Percentiles rank a stretch among this genome's conserved stretches.
phyloP scores from a whole-genome alignment of 169 alveolate species.

The Plasmodium inui region DNA sequence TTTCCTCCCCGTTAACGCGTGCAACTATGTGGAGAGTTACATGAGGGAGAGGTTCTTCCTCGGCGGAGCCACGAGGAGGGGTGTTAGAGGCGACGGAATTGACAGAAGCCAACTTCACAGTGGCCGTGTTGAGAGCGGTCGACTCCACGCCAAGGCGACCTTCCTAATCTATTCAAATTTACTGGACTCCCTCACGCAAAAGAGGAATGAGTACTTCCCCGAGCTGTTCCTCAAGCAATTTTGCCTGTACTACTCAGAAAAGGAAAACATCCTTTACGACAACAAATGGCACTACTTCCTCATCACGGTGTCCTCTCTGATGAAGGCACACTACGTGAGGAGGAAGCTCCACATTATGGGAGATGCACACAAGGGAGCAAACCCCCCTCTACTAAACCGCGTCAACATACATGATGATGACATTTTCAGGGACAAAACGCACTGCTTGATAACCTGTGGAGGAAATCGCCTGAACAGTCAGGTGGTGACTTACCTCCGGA shows the following conservation, averaged over 20 bases:
- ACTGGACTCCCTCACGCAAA: conserved; percentile 28
- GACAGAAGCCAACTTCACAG: too few species aligned
- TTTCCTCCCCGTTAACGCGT: not conserved
- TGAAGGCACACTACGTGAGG: conserved; percentile 30
- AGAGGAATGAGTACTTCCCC: conserved; percentile 32
- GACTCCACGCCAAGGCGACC: not conserved
- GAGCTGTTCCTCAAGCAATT: conserved; percentile 49
- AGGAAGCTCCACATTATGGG: not conserved
- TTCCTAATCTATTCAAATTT: conserved; percentile 27
- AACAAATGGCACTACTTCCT: conserved; percentile 35
- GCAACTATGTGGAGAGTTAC: conserved; percentile 25
- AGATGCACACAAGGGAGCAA: not conserved
- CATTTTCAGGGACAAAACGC: conserved; percentile 13
- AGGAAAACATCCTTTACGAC: conserved; percentile 17
- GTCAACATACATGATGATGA: conserved; percentile 53
- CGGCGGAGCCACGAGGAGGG: not conserved
- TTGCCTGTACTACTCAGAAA: conserved; percentile 21
- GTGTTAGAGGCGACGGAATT: too few species aligned
- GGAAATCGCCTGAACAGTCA: conserved; percentile 11
- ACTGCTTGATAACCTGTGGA: not conserved
- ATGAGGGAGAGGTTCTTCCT: conserved; percentile 32
- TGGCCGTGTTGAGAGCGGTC: too few species aligned
- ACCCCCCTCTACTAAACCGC: not conserved
- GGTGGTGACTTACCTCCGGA: not conserved
- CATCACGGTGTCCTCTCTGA: conserved; percentile 29